Evolutionary conservation across 2,329 filamentous ascomycete species (phyloP), one percentile per base, ranked within the genome.

Genomic region (Diaporthe sp.): DNA sequence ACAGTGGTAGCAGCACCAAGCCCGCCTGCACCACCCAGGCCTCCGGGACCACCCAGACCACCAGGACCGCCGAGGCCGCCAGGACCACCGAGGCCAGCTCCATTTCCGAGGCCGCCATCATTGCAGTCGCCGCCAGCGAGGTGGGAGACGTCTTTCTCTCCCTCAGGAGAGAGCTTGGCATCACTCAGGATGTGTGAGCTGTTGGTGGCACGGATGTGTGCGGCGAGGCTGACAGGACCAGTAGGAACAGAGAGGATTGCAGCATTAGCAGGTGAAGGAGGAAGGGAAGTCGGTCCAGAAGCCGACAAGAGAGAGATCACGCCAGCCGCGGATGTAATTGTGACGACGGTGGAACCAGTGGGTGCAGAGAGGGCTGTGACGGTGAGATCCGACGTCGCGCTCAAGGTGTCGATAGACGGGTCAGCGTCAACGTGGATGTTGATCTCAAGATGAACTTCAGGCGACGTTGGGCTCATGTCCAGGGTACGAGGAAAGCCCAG

Each of bases 361-460:
- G 42, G 70, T 22, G 39, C 49, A 67, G 65, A 53, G n/a, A 60
- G 13, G 25, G 73, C 28, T 47, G 61, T 57, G 10, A 75, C 31
- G 20, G 73, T 67, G 31, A 65, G 49, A 61, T 39, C 55, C 25
- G 37, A 65, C 22, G 58, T 61, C 22, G 53, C 70, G 31, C 25
- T 60, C 20, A 51, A 39, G 25, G 25, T 49, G 15, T 53, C 22
- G 39, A 58, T 42, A 34, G 63, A 37, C 13, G 63, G 34, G 63
- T 5, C 31, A 71, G 68, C 17, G 31, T 60, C 67, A 53, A 77
- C 53, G 28, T 76, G 71, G 28, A 77, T 72, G 42, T 77, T 72
- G 31, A 77, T 77, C 28, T 76, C 71, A 28, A 77, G 67, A 20
- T 76, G 74, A 5, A 77, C 7, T 17, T 76, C 71, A 25, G 71